Base-by-base conservation (phyloP, 495 filamentous ascomycete genomes). In the Penicillium turbatum region DNA sequence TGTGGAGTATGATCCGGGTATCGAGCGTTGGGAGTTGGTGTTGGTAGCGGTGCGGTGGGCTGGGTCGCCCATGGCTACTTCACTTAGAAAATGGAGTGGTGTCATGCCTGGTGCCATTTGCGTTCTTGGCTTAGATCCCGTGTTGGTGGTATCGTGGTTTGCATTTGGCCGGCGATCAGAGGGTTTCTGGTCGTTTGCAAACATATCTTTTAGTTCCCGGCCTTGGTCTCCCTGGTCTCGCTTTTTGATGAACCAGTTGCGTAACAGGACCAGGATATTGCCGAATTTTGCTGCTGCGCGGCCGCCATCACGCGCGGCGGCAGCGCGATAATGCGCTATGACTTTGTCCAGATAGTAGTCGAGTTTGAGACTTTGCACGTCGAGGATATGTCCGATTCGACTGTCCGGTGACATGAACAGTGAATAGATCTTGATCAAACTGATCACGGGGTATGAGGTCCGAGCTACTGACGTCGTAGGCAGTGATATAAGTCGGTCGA, bases 371-470 rank as follows among this genome's bases (percentile, higher is more conserved):
- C 86, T 80, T 32, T 86, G 80, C 53, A 84, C 83, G 48, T 85
- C 81, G 53, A 96, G 86, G 17, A 95, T 79, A 61, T 84, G 86
- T 4, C 87, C 87, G 1, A 96, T 72, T 58, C 87, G 85, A 19
- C 82, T 82, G 39, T 82, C 76, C 0, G 87, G 78, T 10, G 82
- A 77, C 11, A 80, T 83, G 9, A 89, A 85, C 3, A 88, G 84
- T 44, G 90, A 88, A 67, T 90, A 90, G 54, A 96, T 81, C 61
- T 95, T 96, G 65, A 96, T 90, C 15, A 97, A 69, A 15, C 90
- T 82, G n/a, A 97, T 84, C 17, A 87, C 80, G 5, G 90, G 87
- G 56, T 93, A 95, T 27, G 87, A 82, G 35, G 89, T 82, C 12
- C 90, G 86, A 37, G 92, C 87, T 57, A 89, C 83, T 42, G 81